These are phyloP conservation scores for Hericium coralloides DNA, from an alignment of 768 basidiomycete species.

Conservation along the genomic window DNA sequence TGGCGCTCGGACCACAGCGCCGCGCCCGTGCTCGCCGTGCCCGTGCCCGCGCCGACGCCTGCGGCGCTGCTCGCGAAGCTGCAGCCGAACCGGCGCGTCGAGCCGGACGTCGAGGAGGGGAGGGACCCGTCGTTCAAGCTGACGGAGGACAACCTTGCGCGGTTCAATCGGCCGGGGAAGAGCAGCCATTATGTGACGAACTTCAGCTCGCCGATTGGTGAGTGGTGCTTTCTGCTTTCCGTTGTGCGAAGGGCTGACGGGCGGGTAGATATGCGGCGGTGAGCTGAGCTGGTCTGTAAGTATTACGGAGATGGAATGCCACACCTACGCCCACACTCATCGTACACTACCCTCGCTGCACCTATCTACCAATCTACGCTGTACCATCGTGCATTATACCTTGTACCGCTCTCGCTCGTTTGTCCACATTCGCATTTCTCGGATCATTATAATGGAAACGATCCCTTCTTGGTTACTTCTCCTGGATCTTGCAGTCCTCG, in stretches of 20 bases:
- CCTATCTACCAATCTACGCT: too few species aligned
- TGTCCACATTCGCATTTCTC: too few species aligned
- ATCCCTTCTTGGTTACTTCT: too few species aligned
- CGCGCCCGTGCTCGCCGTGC: neutral
- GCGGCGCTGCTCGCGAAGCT: slow-evolving; percentile 2
- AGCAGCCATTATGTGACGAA: neutral
- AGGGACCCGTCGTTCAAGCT: neutral
- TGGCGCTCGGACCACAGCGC: too few species aligned
- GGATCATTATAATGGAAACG: too few species aligned
- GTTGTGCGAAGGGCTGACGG: neutral
- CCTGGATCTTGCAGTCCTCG: too few species aligned
- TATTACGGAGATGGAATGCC: too few species aligned
- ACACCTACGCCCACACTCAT: too few species aligned
- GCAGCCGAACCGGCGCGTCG: slow-evolving; percentile 9
- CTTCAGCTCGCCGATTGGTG: slow-evolving; percentile 7
- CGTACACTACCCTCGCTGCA: too few species aligned
- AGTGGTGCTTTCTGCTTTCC: neutral
- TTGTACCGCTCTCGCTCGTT: too few species aligned
- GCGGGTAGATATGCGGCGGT: neutral
- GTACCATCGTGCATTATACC: too few species aligned
- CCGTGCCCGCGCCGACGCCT: neutral
- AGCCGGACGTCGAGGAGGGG: neutral
- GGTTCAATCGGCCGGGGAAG: slow-evolving; percentile 4
- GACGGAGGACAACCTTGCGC: neutral
- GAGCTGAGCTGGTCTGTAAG: neutral